These are phyloP conservation scores for Hermanozyma aechmeae DNA, from an alignment of 805 yeast genomes.

Conservation along the genomic window DNA sequence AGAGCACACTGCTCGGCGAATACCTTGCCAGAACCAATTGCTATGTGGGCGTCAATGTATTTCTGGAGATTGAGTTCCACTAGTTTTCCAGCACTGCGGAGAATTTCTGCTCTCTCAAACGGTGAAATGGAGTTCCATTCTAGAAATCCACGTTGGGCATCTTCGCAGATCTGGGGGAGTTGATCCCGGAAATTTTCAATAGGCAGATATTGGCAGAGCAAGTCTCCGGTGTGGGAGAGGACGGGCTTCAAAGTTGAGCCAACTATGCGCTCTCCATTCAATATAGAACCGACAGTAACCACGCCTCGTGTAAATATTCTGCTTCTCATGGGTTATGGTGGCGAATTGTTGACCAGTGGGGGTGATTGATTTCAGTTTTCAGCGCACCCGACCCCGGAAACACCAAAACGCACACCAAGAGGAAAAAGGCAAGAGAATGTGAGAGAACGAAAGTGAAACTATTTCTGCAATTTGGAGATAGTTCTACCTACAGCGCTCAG, in stretches of 20 bases:
- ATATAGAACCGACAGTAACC: conserved; percentile 4
- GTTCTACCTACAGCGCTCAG: too few species aligned
- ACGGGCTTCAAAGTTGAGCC: conserved; percentile 4
- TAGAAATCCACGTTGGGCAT: conserved; percentile 16
- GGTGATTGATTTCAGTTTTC: conserved; percentile 2
- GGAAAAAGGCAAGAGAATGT: too few species aligned
- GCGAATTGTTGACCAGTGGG: too few species aligned
- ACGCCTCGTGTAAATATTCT: not conserved
- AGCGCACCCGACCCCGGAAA: conserved; percentile 2
- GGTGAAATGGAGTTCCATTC: conserved; percentile 14
- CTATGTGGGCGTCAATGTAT: conserved; percentile 6
- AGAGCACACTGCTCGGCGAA: conserved; percentile 4
- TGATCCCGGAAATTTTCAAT: not conserved
- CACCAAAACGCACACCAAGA: not conserved
- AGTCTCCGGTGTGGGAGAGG: conserved; percentile 4
- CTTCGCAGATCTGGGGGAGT: conserved; percentile 9
- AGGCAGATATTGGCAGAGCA: conserved; percentile 6
- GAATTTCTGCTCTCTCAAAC: conserved; percentile 11
- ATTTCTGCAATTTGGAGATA: too few species aligned
- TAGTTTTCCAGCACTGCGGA: conserved; percentile 10
- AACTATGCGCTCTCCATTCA: conserved; percentile 4
- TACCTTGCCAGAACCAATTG: conserved; percentile 3
- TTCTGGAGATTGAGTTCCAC: conserved; percentile 5
- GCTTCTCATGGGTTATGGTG: too few species aligned
- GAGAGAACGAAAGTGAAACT: too few species aligned